phyloP scores from a whole-genome alignment of 192 early-diverging fungal genomes.

The Chytriomyces confervae region DNA sequence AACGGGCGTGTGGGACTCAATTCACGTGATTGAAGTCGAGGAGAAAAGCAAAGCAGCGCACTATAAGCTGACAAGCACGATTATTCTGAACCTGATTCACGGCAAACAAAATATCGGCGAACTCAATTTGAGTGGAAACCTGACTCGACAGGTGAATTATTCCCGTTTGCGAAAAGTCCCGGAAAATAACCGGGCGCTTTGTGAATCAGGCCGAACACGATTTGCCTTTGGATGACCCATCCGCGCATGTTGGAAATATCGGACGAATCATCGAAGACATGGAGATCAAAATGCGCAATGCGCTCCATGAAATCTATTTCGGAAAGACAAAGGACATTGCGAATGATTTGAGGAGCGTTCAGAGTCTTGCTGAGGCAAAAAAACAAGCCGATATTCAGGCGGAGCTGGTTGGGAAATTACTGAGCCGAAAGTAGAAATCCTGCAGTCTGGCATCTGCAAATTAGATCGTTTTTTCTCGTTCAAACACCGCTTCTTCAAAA shows the following conservation, averaged over 20 bases:
- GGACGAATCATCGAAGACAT: conserved; percentile 98
- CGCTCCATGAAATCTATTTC: conserved; percentile 95
- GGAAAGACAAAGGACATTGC: conserved; percentile 97
- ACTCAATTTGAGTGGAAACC: conserved; percentile 87
- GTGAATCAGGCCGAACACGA: conserved; percentile 55
- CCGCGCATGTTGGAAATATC: conserved; percentile 89
- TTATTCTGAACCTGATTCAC: conserved; percentile 91
- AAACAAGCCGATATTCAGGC: conserved; percentile 80
- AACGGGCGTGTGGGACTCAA: conserved; percentile 95
- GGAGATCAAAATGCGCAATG: conserved; percentile 96
- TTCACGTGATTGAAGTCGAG: conserved; percentile 92
- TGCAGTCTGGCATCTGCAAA: too few species aligned
- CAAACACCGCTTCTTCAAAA: too few species aligned
- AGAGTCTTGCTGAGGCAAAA: conserved; percentile 75
- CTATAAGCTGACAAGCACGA: conserved; percentile 96
- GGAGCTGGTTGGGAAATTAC: conserved; percentile 60
- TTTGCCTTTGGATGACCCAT: conserved; percentile 72
- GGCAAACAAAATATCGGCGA: conserved; percentile 61
- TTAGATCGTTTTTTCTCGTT: too few species aligned
- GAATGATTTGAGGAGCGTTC: conserved; percentile 84
- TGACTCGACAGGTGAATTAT: conserved; percentile 83
- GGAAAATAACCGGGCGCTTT: too few species aligned
- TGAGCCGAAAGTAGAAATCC: conserved; percentile 21
- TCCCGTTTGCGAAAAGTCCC: background rate
- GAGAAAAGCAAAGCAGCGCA: conserved; percentile 85